Base-by-base conservation (phyloP, 1,139 yeast species). In the Suzukiozyma palmioleophila region DNA sequence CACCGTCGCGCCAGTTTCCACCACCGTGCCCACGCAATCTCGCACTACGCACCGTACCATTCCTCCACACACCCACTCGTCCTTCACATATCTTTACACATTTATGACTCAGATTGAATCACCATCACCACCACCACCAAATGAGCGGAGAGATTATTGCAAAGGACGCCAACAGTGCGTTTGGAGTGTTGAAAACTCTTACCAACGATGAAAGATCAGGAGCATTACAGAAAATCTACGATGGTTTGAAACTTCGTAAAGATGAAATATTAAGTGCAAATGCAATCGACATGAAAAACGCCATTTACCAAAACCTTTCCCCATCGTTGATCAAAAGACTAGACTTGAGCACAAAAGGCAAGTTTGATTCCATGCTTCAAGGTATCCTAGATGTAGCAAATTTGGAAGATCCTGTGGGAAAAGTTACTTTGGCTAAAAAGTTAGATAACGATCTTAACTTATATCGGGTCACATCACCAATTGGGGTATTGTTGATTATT, bases 361-460 rank as follows among this genome's bases (percentile, higher is more conserved):
- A 92, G 60, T 94, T 79, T 57, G 97, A 89, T 48, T 71, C 86
- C 26, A 94, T 94, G 98, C 74, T 92, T 39, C 94, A 89, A 58
- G 99, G 99, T 22, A 81, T 94, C 15, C 69, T 85, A 44, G 98
- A 94, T 53, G 98, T 94, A 13, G 94, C 95, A 1, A 74, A 74
- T 3, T 71, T 94, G 44, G 85, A 81, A 26, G 97, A 94, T 57
- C 97, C 98, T 18, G 83, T 90, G 29, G 97, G 97, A 10, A 84
- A 82, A 56, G 64, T 85, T 48, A 84, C 94, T 1, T 67, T 90
- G 51, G 90, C 95, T 33, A 79, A 83, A 32, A 78, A 87, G 59
- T 69, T 94, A 31, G 99, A 94, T 59, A 95, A 88, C 36, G 95
- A 87, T 6, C 75, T 94, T 49, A 84, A 81, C 39, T 69, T 94